Conservation (phyloP, 805 yeast genomes). For the Starmerella stellata region DNA sequence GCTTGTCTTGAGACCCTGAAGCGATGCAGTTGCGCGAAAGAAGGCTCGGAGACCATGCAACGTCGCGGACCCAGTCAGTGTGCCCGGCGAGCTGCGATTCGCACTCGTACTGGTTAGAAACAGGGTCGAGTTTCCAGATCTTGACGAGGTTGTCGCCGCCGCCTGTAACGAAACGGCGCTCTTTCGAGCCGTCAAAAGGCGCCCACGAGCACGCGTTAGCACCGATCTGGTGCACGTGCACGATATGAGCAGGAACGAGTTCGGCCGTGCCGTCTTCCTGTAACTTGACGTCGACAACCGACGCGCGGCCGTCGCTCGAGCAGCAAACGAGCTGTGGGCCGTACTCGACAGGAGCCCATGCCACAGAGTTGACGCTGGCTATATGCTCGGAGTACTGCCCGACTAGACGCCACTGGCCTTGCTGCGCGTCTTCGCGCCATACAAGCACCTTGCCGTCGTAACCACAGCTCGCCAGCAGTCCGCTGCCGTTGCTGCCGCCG, state of each 20-base stretch:
- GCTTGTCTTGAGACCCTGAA: conserved; percentile 89
- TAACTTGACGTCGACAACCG: conserved; percentile 69
- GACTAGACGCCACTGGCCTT: conserved; percentile 70
- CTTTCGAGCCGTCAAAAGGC: conserved; percentile 22
- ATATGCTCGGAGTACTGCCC: conserved; percentile 77
- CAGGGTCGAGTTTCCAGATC: conserved; percentile 58
- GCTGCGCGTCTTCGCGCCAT: conserved; percentile 68
- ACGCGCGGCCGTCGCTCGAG: conserved; percentile 82
- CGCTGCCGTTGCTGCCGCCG: conserved; percentile 36
- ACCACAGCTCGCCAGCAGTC: conserved; percentile 77
- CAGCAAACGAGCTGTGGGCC: conserved; percentile 84
- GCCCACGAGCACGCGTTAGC: conserved; percentile 95
- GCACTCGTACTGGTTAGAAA: conserved; percentile 41
- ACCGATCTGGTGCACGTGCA: conserved; percentile 81
- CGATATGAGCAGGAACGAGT: conserved; percentile 19
- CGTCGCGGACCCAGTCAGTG: conserved; percentile 97
- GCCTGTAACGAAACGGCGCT: conserved; percentile 71
- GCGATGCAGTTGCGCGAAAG: conserved; percentile 80
- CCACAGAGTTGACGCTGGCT: conserved; percentile 84
- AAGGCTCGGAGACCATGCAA: conserved; percentile 91
- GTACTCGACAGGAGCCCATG: conserved; percentile 95
- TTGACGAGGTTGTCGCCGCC: conserved; percentile 90
- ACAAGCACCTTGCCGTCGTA: conserved; percentile 87
- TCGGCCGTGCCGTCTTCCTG: conserved; percentile 47
- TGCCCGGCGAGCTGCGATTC: conserved; percentile 78